A percentile compares a stretch with the other conserved stretches of the same genome.
These are phyloP conservation scores for Ogataea zsoltii DNA, from an alignment of 805 yeast species.

Conservation along the genomic window DNA sequence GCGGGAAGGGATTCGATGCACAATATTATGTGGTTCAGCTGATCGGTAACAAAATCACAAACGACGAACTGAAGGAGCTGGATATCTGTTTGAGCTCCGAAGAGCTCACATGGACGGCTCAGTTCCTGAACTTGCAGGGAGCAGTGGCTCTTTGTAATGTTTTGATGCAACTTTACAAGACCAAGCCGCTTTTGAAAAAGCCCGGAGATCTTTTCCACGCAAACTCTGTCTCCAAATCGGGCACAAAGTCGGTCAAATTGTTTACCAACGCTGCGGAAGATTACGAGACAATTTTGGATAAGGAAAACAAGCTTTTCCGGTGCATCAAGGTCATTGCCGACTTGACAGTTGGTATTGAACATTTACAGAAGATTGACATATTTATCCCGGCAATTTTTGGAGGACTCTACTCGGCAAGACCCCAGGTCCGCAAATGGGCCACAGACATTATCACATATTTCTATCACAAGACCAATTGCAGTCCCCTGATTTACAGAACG, in stretches of 20 bases:
- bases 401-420: constrained; percentile 73
- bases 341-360: constrained; percentile 66
- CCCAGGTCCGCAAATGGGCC: constrained; percentile 80
- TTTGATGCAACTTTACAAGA: constrained; percentile 41
- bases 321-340: constrained; percentile 82
- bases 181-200: constrained; percentile 27
- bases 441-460: constrained; percentile 75
- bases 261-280: constrained; percentile 35
- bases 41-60: constrained; percentile 65
- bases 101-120: constrained; percentile 71
- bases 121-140: constrained; percentile 83
- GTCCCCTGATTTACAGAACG: constrained; percentile 25
- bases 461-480: constrained; percentile 26
- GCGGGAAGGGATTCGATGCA: constrained; percentile 48
- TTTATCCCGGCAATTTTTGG: constrained; percentile 72
- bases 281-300: constrained; percentile 45
- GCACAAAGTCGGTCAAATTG: constrained; percentile 3
- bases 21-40: constrained; percentile 75
- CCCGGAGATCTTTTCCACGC: neutral
- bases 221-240: neutral
- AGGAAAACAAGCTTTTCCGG: constrained; percentile 75
- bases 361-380: constrained; percentile 53
- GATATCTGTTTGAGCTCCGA: constrained; percentile 94
- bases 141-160: constrained; percentile 83
- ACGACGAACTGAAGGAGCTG: constrained; percentile 73